Percentiles rank a stretch among this genome's conserved stretches.
phyloP scores from a whole-genome alignment of 768 basidiomycete species.

The Tulasnella sp. region DNA sequence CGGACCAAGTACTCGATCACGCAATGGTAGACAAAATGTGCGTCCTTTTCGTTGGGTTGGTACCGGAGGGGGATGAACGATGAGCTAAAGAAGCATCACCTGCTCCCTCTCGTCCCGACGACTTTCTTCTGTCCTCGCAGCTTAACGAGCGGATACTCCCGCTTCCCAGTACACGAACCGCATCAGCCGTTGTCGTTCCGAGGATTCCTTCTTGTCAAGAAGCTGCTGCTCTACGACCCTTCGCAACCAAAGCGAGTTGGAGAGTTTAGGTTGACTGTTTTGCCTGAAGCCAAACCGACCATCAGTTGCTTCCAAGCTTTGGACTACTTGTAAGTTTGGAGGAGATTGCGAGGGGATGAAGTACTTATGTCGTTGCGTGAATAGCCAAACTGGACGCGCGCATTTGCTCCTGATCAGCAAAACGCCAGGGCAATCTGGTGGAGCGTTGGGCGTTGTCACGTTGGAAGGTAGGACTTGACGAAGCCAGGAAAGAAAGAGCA shows the following conservation, averaged over 20 bases:
- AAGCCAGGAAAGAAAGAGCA: constrained; percentile 34
- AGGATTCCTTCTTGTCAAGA: constrained; percentile 77
- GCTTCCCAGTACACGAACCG: constrained; percentile 82
- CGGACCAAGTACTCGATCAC: constrained; percentile 77
- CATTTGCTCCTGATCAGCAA: constrained; percentile 83
- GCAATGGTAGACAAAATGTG: constrained; percentile 72
- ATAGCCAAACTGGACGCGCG: constrained; percentile 81
- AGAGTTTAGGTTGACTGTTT: constrained; percentile 68
- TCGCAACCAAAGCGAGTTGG: constrained; percentile 70
- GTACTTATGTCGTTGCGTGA: constrained; percentile 53
- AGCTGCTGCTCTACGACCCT: constrained; percentile 89
- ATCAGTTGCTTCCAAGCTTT: constrained; percentile 82
- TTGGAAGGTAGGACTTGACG: constrained; percentile 62
- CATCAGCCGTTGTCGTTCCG: constrained; percentile 65
- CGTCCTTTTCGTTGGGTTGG: constrained; percentile 46
- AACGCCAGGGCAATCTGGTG: constrained; percentile 77
- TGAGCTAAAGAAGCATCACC: constrained; percentile 38
- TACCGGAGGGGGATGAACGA: constrained; percentile 28
- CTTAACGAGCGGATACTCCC: constrained; percentile 69
- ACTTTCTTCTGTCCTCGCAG: constrained; percentile 34
- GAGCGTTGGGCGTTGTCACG: constrained; percentile 87
- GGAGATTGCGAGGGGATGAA: constrained; percentile 43
- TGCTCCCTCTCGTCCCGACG: background rate
- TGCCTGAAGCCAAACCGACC: constrained; percentile 83
- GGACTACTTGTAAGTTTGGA: constrained; percentile 22